Percentiles rank a stretch among this genome's conserved stretches.
phyloP scores from a whole-genome alignment of 192 early-diverging fungal species.

The Lunasporangiospora selenospora region DNA sequence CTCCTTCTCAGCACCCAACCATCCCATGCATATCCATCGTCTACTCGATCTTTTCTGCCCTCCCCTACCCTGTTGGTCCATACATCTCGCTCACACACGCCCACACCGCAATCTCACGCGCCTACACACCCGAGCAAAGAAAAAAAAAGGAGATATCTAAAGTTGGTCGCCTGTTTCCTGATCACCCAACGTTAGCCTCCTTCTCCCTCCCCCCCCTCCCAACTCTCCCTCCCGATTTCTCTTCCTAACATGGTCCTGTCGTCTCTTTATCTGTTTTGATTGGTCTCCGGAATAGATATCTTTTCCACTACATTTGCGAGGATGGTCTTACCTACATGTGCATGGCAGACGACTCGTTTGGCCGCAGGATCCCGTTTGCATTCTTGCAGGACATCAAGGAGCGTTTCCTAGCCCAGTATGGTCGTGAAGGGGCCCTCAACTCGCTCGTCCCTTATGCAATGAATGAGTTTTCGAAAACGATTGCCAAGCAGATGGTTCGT shows the following conservation, averaged over 20 bases:
- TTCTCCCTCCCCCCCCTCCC: not conserved
- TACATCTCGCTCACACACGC: too few species aligned
- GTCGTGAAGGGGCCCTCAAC: constrained; percentile 56
- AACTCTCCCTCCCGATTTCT: not conserved
- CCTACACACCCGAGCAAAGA: too few species aligned
- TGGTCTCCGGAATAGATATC: constrained; percentile 60
- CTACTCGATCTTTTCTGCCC: too few species aligned
- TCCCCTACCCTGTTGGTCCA: too few species aligned
- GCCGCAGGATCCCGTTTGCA: constrained; percentile 86
- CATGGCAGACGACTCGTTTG: constrained; percentile 76
- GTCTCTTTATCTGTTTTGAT: constrained; percentile 5
- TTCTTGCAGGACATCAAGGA: constrained; percentile 86
- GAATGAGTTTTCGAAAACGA: constrained; percentile 80
- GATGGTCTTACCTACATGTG: constrained; percentile 86
- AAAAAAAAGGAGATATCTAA: too few species aligned
- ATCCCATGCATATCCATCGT: too few species aligned
- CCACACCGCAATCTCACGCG: too few species aligned
- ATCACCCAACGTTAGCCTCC: too few species aligned
- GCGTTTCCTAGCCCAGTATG: constrained; percentile 64
- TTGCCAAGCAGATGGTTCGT: constrained; percentile 85
- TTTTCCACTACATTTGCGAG: constrained; percentile 90
- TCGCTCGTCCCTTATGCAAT: constrained; percentile 74
- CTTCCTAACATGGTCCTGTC: not conserved
- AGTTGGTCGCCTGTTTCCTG: too few species aligned
- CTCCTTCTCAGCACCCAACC: too few species aligned